These are phyloP conservation scores for Calonectria henricotiae DNA, from an alignment of 2,329 filamentous ascomycete genomes.

Conservation along the genomic window DNA sequence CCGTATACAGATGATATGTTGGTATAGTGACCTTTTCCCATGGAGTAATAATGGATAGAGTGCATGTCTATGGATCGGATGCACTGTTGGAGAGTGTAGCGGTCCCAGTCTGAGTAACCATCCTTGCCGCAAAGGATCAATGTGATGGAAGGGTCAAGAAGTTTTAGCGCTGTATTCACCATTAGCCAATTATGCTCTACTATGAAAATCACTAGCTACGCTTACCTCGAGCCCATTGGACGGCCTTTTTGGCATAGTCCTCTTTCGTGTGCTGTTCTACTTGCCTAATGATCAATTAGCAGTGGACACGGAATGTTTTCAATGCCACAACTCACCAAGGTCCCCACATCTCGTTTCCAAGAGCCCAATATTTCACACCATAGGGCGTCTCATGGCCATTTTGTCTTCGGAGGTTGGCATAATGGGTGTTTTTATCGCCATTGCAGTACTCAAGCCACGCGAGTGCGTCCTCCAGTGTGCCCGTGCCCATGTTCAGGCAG, in stretches of 20 bases:
- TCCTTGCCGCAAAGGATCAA: slow-evolving; percentile 82
- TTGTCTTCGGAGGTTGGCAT: slow-evolving; percentile 82
- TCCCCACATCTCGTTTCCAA: slow-evolving; percentile 82
- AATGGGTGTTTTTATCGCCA: slow-evolving; percentile 80
- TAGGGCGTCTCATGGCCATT: slow-evolving; percentile 84
- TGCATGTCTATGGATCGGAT: slow-evolving; percentile 72
- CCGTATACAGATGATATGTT: slow-evolving; percentile 80
- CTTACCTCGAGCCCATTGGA: slow-evolving; percentile 76
- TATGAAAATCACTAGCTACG: fast-evolving
- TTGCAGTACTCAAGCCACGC: slow-evolving; percentile 92
- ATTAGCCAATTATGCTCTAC: neutral
- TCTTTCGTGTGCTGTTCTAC: slow-evolving; percentile 78
- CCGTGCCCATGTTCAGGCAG: slow-evolving; percentile 84
- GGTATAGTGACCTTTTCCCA: slow-evolving; percentile 83
- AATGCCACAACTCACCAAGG: slow-evolving; percentile 59
- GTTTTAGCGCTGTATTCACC: slow-evolving; percentile 68
- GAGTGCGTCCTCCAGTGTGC: slow-evolving; percentile 66
- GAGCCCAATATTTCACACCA: slow-evolving; percentile 85
- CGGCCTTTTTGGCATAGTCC: slow-evolving; percentile 77
- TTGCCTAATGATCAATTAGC: slow-evolving; percentile 59
- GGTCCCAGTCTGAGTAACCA: slow-evolving; percentile 81
- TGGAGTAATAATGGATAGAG: slow-evolving; percentile 70
- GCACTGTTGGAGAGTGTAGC: slow-evolving; percentile 61
- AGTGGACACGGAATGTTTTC: too few relatives aligned
- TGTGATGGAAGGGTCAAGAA: slow-evolving; percentile 77